phyloP scores from a whole-genome alignment of 805 yeast species.

The Kodamaea sagamina region DNA sequence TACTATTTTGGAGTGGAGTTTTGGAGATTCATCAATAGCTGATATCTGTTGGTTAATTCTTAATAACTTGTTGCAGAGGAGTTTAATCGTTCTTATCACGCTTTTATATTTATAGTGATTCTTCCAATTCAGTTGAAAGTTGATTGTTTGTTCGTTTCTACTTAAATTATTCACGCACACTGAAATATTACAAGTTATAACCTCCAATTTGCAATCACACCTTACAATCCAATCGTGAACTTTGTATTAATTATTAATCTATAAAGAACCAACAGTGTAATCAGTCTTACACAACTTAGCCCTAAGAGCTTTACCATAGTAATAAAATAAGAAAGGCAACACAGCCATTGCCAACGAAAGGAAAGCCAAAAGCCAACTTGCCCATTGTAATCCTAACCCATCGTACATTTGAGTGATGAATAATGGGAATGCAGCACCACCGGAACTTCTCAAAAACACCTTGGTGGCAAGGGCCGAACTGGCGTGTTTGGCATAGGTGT shows the following conservation, averaged over 20 bases:
- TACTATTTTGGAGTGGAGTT: too few relatives aligned
- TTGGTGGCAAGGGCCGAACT: conserved; percentile 82
- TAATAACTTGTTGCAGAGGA: too few relatives aligned
- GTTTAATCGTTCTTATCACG: too few relatives aligned
- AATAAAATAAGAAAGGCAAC: conserved; percentile 71
- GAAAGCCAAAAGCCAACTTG: conserved; percentile 75
- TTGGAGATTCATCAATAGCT: too few relatives aligned
- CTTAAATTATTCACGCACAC: too few relatives aligned
- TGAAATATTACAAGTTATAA: too few relatives aligned
- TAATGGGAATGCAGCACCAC: conserved; percentile 85
- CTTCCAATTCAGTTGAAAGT: too few relatives aligned
- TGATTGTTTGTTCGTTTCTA: too few relatives aligned
- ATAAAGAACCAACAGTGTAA: conserved; percentile 32
- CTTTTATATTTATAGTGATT: too few relatives aligned
- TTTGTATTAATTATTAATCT: conserved; percentile 1
- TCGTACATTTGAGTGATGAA: conserved; percentile 82
- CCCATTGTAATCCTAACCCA: conserved; percentile 76
- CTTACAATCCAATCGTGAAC: too few relatives aligned
- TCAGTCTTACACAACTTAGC: conserved; percentile 67
- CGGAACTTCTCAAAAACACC: conserved; percentile 76
- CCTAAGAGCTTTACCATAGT: conserved; percentile 65
- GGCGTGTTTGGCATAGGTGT: conserved; percentile 80
- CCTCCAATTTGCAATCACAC: too few relatives aligned
- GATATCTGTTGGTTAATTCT: too few relatives aligned
- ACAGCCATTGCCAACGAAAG: conserved; percentile 74